Percentiles rank a stretch among this genome's conserved stretches.
phyloP scores from a whole-genome alignment of 345 rosid genomes.

The Populus tremula region DNA sequence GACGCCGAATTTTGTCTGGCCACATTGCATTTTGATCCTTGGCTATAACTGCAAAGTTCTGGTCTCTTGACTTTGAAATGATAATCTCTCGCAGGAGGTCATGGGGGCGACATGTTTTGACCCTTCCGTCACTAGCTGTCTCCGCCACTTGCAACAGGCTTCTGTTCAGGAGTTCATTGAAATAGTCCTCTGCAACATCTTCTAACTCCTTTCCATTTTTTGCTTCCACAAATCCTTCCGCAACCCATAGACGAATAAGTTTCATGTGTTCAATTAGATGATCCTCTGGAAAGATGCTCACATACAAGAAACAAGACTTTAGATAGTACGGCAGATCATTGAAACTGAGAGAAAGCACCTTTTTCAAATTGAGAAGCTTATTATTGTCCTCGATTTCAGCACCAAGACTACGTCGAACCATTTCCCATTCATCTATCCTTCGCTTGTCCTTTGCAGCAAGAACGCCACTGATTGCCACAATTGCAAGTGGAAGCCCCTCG shows the following conservation, averaged over 20 bases:
- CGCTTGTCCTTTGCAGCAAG: neutral
- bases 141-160: constrained; percentile 7
- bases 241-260: constrained; percentile 9
- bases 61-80: constrained; percentile 7
- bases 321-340: constrained; percentile 10
- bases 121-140: neutral
- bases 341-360: constrained; percentile 3
- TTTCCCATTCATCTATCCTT: constrained; percentile 11
- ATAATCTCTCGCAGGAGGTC: constrained; percentile 9
- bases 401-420: neutral
- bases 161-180: constrained; percentile 7
- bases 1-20: constrained; percentile 7
- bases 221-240: constrained; percentile 9
- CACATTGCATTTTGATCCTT: neutral
- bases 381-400: constrained; percentile 2
- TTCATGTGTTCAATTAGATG: neutral
- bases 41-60: constrained; percentile 2
- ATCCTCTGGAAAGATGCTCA: constrained; percentile 2
- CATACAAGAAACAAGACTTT: neutral
- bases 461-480: constrained; percentile 30
- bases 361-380: neutral
- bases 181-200: constrained; percentile 7
- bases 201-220: neutral
- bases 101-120: constrained; percentile 10
- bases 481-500: constrained; percentile 28